Evolutionary conservation across 257 asterid genomes (phyloP).

Genomic region (Catharanthus roseus): DNA sequence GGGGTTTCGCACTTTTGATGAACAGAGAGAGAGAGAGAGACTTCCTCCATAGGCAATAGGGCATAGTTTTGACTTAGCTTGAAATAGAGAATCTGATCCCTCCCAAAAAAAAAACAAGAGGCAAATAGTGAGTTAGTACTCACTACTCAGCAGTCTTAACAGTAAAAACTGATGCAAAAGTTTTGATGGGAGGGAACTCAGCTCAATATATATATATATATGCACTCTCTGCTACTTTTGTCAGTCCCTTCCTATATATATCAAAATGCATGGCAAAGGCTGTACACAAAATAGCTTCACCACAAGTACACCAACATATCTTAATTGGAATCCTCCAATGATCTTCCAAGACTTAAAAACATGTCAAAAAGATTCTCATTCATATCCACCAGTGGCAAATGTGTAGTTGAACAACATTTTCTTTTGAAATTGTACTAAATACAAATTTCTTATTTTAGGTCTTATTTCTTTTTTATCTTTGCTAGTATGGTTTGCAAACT

Average conservation of each 20-base stretch:
- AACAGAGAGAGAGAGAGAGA: neutral
- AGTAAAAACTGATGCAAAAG: neutral
- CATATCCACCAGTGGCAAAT: neutral
- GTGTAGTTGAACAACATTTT: too few species aligned
- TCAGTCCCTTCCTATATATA: neutral
- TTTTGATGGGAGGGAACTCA: neutral
- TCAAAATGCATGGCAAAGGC: conserved; percentile 6
- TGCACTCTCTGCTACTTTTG: conserved; percentile 1
- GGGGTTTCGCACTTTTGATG: conserved; percentile 1
- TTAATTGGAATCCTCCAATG: neutral
- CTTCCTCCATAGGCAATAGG: neutral
- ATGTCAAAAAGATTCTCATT: neutral
- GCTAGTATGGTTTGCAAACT: too few species aligned
- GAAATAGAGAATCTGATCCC: conserved; percentile 9
- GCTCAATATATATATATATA: too few species aligned
- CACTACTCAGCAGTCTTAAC: neutral
- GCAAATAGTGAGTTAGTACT: conserved; percentile 5
- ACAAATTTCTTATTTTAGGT: too few species aligned
- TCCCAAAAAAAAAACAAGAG: neutral
- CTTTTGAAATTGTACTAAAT: too few species aligned
- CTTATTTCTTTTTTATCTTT: too few species aligned
- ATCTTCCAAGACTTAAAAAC: neutral
- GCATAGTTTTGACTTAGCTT: conserved; percentile 5
- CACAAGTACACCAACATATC: neutral
- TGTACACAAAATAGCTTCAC: neutral